Conservation (phyloP, 768 basidiomycete species). For the Lactifluus volemus region DNA sequence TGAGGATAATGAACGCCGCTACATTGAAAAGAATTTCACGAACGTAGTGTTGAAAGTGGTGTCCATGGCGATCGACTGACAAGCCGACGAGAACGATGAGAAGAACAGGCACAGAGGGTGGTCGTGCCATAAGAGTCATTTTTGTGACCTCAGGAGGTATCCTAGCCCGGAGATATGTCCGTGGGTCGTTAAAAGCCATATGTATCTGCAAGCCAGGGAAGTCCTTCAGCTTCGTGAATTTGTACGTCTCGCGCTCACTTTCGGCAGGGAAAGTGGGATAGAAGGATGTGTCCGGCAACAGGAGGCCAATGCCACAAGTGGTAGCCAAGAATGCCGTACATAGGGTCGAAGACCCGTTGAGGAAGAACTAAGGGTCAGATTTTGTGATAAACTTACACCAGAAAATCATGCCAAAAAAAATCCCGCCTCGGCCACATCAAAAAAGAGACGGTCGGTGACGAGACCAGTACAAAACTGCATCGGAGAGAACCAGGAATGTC, state of each 20-base stretch:
- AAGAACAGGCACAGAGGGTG: conserved; percentile 15
- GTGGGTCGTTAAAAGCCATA: background rate
- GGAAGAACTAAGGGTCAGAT: background rate
- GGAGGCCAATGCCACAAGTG: background rate
- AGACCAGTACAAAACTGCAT: background rate
- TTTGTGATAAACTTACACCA: background rate
- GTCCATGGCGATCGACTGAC: conserved; percentile 22
- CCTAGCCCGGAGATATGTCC: background rate
- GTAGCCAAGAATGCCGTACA: background rate
- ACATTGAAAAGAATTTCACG: background rate
- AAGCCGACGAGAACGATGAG: conserved; percentile 12
- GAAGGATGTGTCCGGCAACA: conserved; percentile 12
- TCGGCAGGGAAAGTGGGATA: conserved; percentile 24
- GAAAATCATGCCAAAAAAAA: background rate
- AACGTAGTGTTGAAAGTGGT: conserved; percentile 24
- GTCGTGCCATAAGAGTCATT: conserved; percentile 19
- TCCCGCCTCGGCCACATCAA: background rate
- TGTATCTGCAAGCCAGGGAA: background rate
- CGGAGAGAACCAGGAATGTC: background rate
- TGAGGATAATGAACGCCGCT: background rate
- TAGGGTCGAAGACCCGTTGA: background rate
- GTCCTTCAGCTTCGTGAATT: conserved; percentile 18
- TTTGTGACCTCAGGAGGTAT: background rate
- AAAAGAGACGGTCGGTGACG: background rate
- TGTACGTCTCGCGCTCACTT: conserved; percentile 19